These are phyloP conservation scores for Geranium incanum DNA, from an alignment of 441 rosid genomes.

Conservation along the genomic window DNA sequence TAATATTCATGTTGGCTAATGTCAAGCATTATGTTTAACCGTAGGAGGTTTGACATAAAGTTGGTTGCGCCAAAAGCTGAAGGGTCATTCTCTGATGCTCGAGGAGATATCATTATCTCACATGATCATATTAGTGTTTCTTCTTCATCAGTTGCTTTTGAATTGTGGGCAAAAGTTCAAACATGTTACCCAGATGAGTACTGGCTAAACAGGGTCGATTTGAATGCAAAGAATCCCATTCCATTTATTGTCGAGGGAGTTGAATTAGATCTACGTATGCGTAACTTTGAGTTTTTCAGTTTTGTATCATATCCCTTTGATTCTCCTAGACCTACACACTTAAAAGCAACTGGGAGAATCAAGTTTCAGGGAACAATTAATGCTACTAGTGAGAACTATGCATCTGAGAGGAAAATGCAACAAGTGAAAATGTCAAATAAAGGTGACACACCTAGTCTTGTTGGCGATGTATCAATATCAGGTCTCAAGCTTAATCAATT, in stretches of 20 bases:
- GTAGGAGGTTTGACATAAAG: slow-evolving; percentile 94
- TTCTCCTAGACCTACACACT: slow-evolving; percentile 90
- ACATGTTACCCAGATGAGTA: slow-evolving; percentile 67
- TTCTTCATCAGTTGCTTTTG: slow-evolving; percentile 88
- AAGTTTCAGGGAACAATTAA: slow-evolving; percentile 81
- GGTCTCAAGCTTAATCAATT: slow-evolving; percentile 93
- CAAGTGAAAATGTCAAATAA: slow-evolving; percentile 23
- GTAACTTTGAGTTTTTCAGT: slow-evolving; percentile 95
- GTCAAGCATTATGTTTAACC: slow-evolving; percentile 18
- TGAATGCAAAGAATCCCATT: slow-evolving; percentile 32
- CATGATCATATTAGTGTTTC: slow-evolving; percentile 73
- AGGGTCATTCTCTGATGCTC: slow-evolving; percentile 95
- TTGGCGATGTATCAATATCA: slow-evolving; percentile 80
- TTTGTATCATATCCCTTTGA: slow-evolving; percentile 85
- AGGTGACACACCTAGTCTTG: slow-evolving; percentile 43
- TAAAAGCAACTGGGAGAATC: slow-evolving; percentile 90
- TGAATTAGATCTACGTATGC: slow-evolving; percentile 93
- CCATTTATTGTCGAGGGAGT: slow-evolving; percentile 88
- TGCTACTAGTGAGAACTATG: slow-evolving; percentile 27
- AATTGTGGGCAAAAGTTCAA: slow-evolving; percentile 65
- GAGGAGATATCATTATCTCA: slow-evolving; percentile 92
- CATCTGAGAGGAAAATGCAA: slow-evolving; percentile 27
- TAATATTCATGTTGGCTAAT: slow-evolving; percentile 24
- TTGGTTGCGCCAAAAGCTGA: slow-evolving; percentile 99
- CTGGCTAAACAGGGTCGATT: slow-evolving; percentile 41